phyloP scores from a whole-genome alignment of 768 basidiomycete species.

The Boletus rex-veris region DNA sequence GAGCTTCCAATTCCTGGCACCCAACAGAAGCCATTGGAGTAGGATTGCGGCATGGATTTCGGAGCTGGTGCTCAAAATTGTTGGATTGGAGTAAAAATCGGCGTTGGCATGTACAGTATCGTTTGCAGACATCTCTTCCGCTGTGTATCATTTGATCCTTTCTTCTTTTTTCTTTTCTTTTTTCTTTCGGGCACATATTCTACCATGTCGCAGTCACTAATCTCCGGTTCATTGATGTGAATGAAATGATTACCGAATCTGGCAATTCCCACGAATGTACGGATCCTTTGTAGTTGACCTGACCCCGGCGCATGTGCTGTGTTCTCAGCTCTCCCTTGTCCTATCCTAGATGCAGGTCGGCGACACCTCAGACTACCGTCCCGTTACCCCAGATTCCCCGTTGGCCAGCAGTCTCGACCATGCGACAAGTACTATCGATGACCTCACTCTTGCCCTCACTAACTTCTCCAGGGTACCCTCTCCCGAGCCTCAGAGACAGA shows the following conservation, averaged over 20 bases:
- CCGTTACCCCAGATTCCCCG: constrained; percentile 50
- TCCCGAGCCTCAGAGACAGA: constrained; percentile 55
- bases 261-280: constrained; percentile 18
- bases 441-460: constrained; percentile 68
- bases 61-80: constrained; percentile 50
- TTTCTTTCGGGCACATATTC: constrained; percentile 8
- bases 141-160: not conserved
- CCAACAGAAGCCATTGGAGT: constrained; percentile 50
- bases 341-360: constrained; percentile 24
- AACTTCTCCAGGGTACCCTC: constrained; percentile 71
- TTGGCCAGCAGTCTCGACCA: constrained; percentile 48
- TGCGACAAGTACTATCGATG: constrained; percentile 67
- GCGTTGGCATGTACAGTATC: constrained; percentile 17
- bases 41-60: constrained; percentile 77
- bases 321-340: not conserved
- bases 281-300: not conserved
- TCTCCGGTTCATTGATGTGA: not conserved
- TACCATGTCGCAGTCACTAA: constrained; percentile 5
- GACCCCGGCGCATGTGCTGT: constrained; percentile 2
- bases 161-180: not conserved
- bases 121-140: constrained; percentile 10
- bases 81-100: constrained; percentile 33
- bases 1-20: constrained; percentile 66
- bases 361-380: constrained; percentile 29
- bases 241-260: constrained; percentile 3